Evolutionary conservation across 1,139 yeast species (phyloP).

Genomic region (Meyerozyma athensensis): DNA sequence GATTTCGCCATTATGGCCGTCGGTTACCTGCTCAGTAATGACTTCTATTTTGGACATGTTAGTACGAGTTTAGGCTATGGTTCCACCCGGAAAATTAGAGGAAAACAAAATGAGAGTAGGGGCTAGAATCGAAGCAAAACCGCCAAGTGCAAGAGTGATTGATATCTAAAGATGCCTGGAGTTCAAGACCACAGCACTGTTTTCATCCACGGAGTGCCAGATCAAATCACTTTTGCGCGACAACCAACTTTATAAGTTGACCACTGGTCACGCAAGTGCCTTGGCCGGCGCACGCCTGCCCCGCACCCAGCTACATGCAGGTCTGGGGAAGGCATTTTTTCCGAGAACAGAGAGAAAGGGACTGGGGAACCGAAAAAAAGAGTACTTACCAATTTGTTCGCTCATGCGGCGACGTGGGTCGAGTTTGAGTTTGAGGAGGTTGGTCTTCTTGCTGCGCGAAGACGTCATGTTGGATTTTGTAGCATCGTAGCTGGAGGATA

Average conservation of each 20-base stretch:
- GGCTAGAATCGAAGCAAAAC: slow-evolving; percentile 1
- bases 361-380: slow-evolving; percentile 10
- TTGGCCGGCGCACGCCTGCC: slow-evolving; percentile 1
- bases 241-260: slow-evolving; percentile 2
- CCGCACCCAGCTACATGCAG: slow-evolving; percentile 3
- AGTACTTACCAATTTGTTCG: slow-evolving; percentile 34
- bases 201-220: neutral
- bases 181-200: no score
- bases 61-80: slow-evolving; percentile 18
- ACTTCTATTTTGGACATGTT: slow-evolving; percentile 52
- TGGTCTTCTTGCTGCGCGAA: slow-evolving; percentile 19
- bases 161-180: neutral
- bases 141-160: neutral
- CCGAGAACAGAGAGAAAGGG: slow-evolving; percentile 1
- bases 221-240: neutral
- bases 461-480: slow-evolving; percentile 34
- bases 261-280: slow-evolving; percentile 2
- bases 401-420: slow-evolving; percentile 20
- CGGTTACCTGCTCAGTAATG: slow-evolving; percentile 66
- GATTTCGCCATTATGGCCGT: slow-evolving; percentile 66
- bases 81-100: slow-evolving; percentile 3
- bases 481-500: slow-evolving; percentile 31
- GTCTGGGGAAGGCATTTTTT: slow-evolving; percentile 4
- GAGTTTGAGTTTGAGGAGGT: slow-evolving; percentile 13
- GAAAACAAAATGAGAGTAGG: slow-evolving; percentile 6